phyloP scores from a whole-genome alignment of 768 basidiomycete species.

The Boletus vinaceobasis region DNA sequence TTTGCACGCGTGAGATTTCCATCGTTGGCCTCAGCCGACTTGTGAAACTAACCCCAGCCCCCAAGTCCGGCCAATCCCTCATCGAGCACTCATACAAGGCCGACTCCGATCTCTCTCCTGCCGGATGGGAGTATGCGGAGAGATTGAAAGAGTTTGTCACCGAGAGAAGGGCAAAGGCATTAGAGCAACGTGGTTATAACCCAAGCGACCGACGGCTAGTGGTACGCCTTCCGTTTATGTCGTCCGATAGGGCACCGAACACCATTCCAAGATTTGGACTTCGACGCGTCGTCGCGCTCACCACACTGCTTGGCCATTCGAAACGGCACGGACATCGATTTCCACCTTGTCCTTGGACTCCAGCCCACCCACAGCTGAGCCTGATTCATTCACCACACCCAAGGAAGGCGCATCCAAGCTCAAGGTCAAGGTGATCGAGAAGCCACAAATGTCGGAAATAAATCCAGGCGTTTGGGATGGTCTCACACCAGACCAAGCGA shows the following conservation, averaged over 20 bases:
- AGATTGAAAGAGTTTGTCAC: conserved; percentile 86
- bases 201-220: conserved; percentile 60
- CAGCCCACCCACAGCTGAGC: not conserved
- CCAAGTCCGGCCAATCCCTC: conserved; percentile 93
- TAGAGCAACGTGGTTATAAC: conserved; percentile 67
- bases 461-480: conserved; percentile 99
- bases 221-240: conserved; percentile 39
- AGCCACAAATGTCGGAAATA: conserved; percentile 95
- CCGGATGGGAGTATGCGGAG: conserved; percentile 94
- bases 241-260: not conserved
- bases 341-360: conserved; percentile 11
- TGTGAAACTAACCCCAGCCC: not conserved
- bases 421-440: conserved; percentile 86
- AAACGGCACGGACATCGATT: conserved; percentile 33
- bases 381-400: not conserved
- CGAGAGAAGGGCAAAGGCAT: conserved; percentile 71
- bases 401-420: conserved; percentile 23
- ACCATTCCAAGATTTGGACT: conserved; percentile 80
- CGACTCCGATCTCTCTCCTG: conserved; percentile 92
- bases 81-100: conserved; percentile 99
- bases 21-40: not conserved
- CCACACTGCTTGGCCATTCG: conserved; percentile 96
- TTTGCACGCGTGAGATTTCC: conserved; percentile 76
- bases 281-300: conserved; percentile 90
- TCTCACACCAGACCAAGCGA: conserved; percentile 83